Percentiles rank a stretch among this genome's conserved stretches.
Evolutionary conservation across 2,329 filamentous ascomycete genomes (phyloP).

Genomic region (Teratosphaeria viscida): DNA sequence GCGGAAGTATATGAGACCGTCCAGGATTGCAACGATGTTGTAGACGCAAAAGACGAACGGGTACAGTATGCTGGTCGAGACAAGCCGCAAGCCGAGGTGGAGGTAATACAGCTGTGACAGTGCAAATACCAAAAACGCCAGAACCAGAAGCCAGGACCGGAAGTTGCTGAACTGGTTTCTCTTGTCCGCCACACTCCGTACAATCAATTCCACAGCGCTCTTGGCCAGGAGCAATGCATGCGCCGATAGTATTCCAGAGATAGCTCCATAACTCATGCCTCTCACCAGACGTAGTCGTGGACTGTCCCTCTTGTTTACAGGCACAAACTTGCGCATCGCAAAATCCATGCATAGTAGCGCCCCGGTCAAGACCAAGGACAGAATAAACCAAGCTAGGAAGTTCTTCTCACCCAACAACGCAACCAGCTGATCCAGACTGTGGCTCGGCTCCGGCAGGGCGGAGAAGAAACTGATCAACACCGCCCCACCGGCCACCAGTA

Average conservation of each 20-base stretch:
- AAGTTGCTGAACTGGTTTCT: constrained; percentile 91
- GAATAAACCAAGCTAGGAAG: constrained; percentile 82
- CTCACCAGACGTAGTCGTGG: constrained; percentile 51
- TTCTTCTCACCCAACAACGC: constrained; percentile 59
- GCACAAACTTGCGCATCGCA: constrained; percentile 27
- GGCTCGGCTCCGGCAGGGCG: constrained; percentile 84
- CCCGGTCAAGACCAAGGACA: constrained; percentile 61
- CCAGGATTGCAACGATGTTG: constrained; percentile 96
- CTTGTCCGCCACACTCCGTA: constrained; percentile 73
- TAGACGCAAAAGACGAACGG: constrained; percentile 97
- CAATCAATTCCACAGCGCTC: constrained; percentile 87
- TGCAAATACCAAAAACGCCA: constrained; percentile 70
- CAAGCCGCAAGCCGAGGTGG: constrained; percentile 83
- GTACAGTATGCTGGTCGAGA: constrained; percentile 91
- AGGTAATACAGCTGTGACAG: constrained; percentile 91
- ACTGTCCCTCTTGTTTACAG: constrained; percentile 21
- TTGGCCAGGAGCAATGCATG: constrained; percentile 91
- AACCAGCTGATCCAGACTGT: constrained; percentile 74
- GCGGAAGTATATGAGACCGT: constrained; percentile 92
- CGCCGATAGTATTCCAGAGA: constrained; percentile 83
- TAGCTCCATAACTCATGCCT: constrained; percentile 77
- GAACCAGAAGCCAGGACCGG: constrained; percentile 85
- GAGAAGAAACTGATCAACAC: constrained; percentile 88
- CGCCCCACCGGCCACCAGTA: constrained; percentile 48
- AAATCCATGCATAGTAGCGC: constrained; percentile 56